Conservation (phyloP, 2,329 filamentous ascomycete genomes). For the Diaporthe helianthi region DNA sequence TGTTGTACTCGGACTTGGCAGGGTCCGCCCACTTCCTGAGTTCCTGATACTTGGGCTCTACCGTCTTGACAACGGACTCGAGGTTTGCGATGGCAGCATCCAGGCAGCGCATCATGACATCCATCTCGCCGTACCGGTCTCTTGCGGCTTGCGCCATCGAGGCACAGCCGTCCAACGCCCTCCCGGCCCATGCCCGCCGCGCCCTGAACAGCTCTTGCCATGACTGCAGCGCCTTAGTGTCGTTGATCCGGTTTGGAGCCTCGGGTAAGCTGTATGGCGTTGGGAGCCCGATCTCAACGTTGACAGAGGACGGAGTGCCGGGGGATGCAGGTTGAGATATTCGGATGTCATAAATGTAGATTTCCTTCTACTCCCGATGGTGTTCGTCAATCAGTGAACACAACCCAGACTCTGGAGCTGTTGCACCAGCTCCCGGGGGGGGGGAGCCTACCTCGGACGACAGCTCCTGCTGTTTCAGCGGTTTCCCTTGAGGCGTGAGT, state of each 20-base stretch:
- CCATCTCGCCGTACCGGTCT: constrained; percentile 74
- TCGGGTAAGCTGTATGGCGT: constrained; percentile 64
- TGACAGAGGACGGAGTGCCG: constrained; percentile 50
- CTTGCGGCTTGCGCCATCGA: constrained; percentile 68
- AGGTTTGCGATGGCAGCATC: constrained; percentile 88
- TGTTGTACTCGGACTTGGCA: constrained; percentile 71
- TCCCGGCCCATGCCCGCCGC: constrained; percentile 79
- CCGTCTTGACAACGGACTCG: constrained; percentile 73
- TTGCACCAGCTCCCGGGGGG: background rate
- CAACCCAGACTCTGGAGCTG: background rate
- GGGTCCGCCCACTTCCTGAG: constrained; percentile 74
- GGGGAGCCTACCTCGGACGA: constrained; percentile 72
- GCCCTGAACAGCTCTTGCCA: constrained; percentile 89
- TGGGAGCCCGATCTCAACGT: constrained; percentile 57
- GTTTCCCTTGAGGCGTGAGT: constrained; percentile 84
- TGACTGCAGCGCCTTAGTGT: constrained; percentile 80
- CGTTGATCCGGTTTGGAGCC: constrained; percentile 83
- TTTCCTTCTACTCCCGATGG: constrained; percentile 68
- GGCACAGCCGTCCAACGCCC: constrained; percentile 72
- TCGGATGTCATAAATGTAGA: constrained; percentile 90
- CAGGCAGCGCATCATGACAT: constrained; percentile 79
- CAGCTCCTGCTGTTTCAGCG: constrained; percentile 80
- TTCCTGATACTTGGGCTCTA: constrained; percentile 76
- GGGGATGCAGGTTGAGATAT: constrained; percentile 66
- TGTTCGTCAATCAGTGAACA: constrained; percentile 21